These are phyloP conservation scores for Rhipidocladum racemiflorum DNA, from an alignment of 176 grass and related monocot genomes.

Conservation along the genomic window DNA sequence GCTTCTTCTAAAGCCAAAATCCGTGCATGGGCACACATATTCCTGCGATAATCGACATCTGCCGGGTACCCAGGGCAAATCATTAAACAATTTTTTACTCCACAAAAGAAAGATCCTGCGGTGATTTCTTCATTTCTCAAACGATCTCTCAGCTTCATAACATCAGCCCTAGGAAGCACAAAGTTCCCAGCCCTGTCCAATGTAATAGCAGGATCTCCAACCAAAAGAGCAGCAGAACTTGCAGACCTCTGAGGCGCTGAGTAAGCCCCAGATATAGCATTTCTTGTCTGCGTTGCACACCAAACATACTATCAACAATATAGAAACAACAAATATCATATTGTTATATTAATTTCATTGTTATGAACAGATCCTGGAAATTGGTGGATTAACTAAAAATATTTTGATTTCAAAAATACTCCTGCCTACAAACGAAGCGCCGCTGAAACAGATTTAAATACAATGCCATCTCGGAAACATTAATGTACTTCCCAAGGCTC, in stretches of 20 bases:
- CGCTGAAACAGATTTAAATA: background rate
- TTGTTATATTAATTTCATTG: background rate
- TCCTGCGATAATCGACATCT: slow-evolving; percentile 77
- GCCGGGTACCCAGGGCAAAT: slow-evolving; percentile 52
- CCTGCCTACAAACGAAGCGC: background rate
- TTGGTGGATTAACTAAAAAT: slow-evolving; percentile 1
- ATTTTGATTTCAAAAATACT: background rate
- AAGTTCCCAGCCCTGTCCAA: slow-evolving; percentile 97
- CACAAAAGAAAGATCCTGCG: slow-evolving; percentile 73
- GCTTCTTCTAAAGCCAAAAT: slow-evolving; percentile 98
- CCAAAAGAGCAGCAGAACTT: slow-evolving; percentile 97
- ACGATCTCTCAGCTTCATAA: slow-evolving; percentile 95
- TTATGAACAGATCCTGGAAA: slow-evolving; percentile 11
- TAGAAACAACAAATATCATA: slow-evolving; percentile 23
- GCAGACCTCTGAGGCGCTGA: slow-evolving; percentile 95
- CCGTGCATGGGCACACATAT: slow-evolving; percentile 99
- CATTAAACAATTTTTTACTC: slow-evolving; percentile 63
- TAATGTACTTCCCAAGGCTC: background rate
- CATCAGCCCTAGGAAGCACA: slow-evolving; percentile 97
- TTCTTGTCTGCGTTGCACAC: slow-evolving; percentile 68
- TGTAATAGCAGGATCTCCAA: slow-evolving; percentile 90
- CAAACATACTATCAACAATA: slow-evolving; percentile 32
- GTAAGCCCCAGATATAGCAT: slow-evolving; percentile 98
- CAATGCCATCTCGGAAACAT: background rate
- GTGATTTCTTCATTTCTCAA: slow-evolving; percentile 90